Evolutionary conservation across 805 yeast genomes (phyloP).

Genomic region (Candida maris): DNA sequence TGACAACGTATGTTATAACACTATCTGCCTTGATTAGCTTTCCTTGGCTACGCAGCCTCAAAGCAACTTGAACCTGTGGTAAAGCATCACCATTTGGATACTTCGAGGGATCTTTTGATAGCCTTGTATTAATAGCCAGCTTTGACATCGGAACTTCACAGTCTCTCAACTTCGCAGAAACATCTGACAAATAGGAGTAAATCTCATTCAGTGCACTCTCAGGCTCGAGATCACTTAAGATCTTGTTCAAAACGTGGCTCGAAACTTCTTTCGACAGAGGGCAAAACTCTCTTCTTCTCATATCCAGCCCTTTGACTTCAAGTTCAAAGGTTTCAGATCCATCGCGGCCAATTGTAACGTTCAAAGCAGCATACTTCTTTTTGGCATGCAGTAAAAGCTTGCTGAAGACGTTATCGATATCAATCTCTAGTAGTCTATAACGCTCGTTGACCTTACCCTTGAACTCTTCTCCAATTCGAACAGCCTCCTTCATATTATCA

Average conservation of each 20-base stretch:
- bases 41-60: slow-evolving; percentile 75
- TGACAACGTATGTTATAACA: slow-evolving; percentile 82
- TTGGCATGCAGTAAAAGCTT: slow-evolving; percentile 85
- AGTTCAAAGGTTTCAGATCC: slow-evolving; percentile 57
- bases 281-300: slow-evolving; percentile 95
- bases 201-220: slow-evolving; percentile 71
- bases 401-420: slow-evolving; percentile 89
- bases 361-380: slow-evolving; percentile 95
- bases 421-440: slow-evolving; percentile 84
- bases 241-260: slow-evolving; percentile 63
- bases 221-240: slow-evolving; percentile 70
- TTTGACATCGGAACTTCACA: slow-evolving; percentile 64
- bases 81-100: slow-evolving; percentile 85
- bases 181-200: slow-evolving; percentile 64
- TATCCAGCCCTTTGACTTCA: slow-evolving; percentile 95
- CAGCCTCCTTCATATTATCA: slow-evolving; percentile 64
- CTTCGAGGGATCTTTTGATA: slow-evolving; percentile 83
- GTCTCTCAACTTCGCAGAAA: slow-evolving; percentile 52
- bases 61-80: slow-evolving; percentile 83
- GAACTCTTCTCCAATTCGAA: slow-evolving; percentile 79
- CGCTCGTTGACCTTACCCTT: slow-evolving; percentile 84
- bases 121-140: slow-evolving; percentile 76
- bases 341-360: slow-evolving; percentile 40
- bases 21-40: slow-evolving; percentile 84
- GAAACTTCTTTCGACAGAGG: slow-evolving; percentile 89